A percentile compares a stretch with the other conserved stretches of the same genome.
These are phyloP conservation scores for Beauveria varroae DNA, from an alignment of 2,329 filamentous ascomycete species.

Conservation along the genomic window DNA sequence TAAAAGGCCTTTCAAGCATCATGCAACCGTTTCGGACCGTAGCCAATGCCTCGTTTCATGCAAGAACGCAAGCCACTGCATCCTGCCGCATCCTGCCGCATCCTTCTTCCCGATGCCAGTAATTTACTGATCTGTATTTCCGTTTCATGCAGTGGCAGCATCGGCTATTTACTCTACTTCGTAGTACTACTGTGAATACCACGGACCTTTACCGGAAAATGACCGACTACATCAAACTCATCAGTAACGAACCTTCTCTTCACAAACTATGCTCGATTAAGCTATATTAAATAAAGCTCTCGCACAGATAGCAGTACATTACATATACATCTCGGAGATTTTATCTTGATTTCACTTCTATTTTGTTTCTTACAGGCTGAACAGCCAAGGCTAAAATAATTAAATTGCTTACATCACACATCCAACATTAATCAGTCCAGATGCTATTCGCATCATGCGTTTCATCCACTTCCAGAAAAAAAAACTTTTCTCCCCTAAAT, in stretches of 20 bases:
- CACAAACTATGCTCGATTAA: background rate
- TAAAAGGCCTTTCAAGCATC: background rate
- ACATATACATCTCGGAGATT: background rate
- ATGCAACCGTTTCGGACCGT: background rate
- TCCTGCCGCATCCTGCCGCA: background rate
- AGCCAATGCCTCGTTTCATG: background rate
- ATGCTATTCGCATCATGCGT: slow-evolving; percentile 3
- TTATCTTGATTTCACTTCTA: background rate
- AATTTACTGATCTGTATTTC: background rate
- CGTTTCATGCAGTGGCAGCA: background rate
- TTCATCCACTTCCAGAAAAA: background rate
- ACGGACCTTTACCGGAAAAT: too few relatives aligned
- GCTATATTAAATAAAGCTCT: background rate
- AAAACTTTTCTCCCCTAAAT: background rate
- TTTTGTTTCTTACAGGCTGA: background rate
- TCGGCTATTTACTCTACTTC: background rate
- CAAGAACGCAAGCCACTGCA: background rate
- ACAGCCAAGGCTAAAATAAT: background rate
- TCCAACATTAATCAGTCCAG: slow-evolving; percentile 10
- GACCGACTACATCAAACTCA: too few relatives aligned
- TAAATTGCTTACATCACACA: slow-evolving; percentile 7
- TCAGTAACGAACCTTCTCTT: too few relatives aligned
- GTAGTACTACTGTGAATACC: too few relatives aligned
- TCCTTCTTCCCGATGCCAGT: background rate
- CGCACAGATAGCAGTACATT: too few relatives aligned